Conservation (phyloP, 2,329 filamentous ascomycete genomes). For the Aureobasidium namibiae region DNA sequence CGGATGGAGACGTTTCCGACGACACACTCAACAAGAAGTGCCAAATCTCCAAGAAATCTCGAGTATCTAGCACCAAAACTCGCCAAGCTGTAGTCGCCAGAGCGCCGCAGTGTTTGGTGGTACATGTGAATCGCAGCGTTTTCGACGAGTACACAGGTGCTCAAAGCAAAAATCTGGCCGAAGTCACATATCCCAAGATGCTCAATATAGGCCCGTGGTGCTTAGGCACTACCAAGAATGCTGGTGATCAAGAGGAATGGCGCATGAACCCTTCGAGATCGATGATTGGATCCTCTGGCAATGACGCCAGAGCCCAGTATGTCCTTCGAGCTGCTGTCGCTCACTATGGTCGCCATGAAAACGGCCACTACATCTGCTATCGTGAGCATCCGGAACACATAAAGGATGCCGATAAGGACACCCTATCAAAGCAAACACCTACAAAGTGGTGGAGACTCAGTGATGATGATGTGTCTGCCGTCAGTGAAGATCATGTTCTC, state of each 20-base stretch:
- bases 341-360: conserved; percentile 85
- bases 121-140: conserved; percentile 87
- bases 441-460: conserved; percentile 84
- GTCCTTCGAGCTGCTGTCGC: conserved; percentile 77
- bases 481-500: conserved; percentile 65
- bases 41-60: conserved; percentile 49
- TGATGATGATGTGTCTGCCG: conserved; percentile 72
- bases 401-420: conserved; percentile 22
- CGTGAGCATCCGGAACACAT: conserved; percentile 51
- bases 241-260: conserved; percentile 55
- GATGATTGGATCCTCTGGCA: conserved; percentile 50
- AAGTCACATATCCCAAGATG: conserved; percentile 64
- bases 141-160: conserved; percentile 77
- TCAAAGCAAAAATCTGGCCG: conserved; percentile 75
- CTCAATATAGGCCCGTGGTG: conserved; percentile 82
- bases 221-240: conserved; percentile 43
- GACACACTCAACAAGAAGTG: conserved; percentile 38
- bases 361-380: conserved; percentile 93
- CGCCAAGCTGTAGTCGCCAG: conserved; percentile 81
- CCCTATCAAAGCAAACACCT: conserved; percentile 16
- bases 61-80: conserved; percentile 73
- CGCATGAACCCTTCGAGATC: conserved; percentile 58
- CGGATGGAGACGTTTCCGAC: conserved; percentile 70
- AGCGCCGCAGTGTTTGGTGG: conserved; percentile 67
- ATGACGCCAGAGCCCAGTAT: conserved; percentile 46